phyloP scores from a whole-genome alignment of 2,329 filamentous ascomycete genomes.

The Clonostachys solani region DNA sequence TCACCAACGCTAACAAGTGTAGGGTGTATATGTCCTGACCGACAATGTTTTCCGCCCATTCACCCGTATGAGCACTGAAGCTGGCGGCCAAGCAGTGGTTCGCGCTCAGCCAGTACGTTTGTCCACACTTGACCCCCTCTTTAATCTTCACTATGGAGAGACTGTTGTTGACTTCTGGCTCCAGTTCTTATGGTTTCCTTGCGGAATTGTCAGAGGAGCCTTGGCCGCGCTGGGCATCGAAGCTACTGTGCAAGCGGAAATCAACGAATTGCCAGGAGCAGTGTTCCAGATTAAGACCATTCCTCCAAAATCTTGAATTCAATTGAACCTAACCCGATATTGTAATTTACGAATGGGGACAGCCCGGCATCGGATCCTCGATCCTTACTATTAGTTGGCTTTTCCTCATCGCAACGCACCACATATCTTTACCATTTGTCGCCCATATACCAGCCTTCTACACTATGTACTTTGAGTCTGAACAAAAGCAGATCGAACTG shows the following conservation, averaged over 20 bases:
- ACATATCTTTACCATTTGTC: no score
- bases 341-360: no score
- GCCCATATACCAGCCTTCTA: no score
- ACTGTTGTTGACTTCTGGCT: conserved; percentile 4
- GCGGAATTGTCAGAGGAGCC: conserved; percentile 87
- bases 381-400: no score
- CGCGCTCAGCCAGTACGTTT: conserved; percentile 73
- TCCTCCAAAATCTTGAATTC: conserved; percentile 54
- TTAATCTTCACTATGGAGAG: background rate
- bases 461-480: no score
- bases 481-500: background rate
- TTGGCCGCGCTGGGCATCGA: conserved; percentile 87
- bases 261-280: conserved; percentile 78
- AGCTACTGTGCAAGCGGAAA: conserved; percentile 88
- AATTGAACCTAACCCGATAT: background rate
- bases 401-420: no score
- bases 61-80: conserved; percentile 81
- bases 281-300: conserved; percentile 95
- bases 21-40: conserved; percentile 94
- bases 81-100: conserved; percentile 66
- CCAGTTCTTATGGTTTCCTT: conserved; percentile 92
- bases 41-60: conserved; percentile 90
- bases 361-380: no score
- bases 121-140: conserved; percentile 1
- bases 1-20: background rate